A percentile compares a stretch with the other conserved stretches of the same genome.
These are phyloP conservation scores for Coemansia sp. DNA, from an alignment of 192 early-diverging fungal genomes.

Conservation along the genomic window DNA sequence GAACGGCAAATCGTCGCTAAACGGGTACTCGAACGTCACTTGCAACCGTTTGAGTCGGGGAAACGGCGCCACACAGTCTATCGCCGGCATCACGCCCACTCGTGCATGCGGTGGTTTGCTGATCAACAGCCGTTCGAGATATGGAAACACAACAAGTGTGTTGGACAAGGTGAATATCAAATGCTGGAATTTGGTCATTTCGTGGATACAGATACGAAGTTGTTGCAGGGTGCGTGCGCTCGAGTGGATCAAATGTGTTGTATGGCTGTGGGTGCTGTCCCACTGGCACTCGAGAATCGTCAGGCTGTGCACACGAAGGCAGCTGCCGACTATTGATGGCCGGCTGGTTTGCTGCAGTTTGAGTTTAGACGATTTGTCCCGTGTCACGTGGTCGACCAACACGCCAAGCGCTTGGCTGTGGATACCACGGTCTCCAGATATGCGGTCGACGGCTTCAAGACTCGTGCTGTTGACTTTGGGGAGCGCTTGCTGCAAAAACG, in stretches of 20 bases:
- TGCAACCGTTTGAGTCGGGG: neutral
- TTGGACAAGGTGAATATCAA: neutral
- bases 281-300: neutral
- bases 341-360: too few species aligned
- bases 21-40: constrained; percentile 6
- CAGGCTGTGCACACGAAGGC: neutral
- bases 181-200: neutral
- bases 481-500: neutral
- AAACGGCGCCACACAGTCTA: constrained; percentile 4
- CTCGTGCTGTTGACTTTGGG: neutral
- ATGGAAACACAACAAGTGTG: neutral
- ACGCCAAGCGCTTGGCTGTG: neutral
- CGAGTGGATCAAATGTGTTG: neutral
- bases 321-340: too few species aligned
- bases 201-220: neutral
- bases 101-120: neutral
- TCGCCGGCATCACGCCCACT: neutral
- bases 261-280: neutral
- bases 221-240: neutral
- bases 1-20: constrained; percentile 11
- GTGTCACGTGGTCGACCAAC: neutral
- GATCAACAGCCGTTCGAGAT: neutral
- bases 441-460: neutral
- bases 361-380: too few species aligned
- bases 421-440: neutral